These are phyloP conservation scores for Lactarius sp. DNA, from an alignment of 768 basidiomycete genomes.

Conservation along the genomic window DNA sequence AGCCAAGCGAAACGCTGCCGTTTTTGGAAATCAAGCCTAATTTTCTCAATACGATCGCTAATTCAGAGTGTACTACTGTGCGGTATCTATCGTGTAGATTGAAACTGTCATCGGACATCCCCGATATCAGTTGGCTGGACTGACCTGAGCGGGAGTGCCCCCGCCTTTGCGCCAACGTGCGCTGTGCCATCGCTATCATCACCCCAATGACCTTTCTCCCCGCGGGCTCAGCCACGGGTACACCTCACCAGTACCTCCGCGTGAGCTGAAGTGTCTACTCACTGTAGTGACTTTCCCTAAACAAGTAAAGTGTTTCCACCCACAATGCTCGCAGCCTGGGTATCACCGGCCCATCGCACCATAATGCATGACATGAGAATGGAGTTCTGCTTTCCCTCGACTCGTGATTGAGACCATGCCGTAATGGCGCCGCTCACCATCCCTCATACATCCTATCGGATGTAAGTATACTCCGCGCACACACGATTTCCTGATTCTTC, in stretches of 20 bases:
- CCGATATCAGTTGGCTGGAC: background rate
- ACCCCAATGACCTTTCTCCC: background rate
- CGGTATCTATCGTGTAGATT: background rate
- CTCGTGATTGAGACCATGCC: background rate
- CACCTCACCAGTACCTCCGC: background rate
- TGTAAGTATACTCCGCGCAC: background rate
- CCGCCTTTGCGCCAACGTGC: background rate
- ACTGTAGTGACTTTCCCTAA: background rate
- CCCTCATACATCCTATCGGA: background rate
- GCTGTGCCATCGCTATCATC: background rate
- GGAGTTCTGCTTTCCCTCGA: background rate
- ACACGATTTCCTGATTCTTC: background rate
- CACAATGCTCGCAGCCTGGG: background rate
- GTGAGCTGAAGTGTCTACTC: background rate
- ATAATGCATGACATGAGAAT: background rate
- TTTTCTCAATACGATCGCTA: background rate
- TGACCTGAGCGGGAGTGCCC: background rate
- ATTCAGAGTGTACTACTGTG: background rate
- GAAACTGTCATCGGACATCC: background rate
- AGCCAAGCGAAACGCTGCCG: background rate
- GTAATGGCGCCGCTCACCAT: background rate
- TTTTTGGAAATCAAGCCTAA: background rate
- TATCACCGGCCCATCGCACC: background rate
- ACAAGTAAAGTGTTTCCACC: background rate
- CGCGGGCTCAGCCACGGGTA: background rate